These are phyloP conservation scores for Myochromella boudieri DNA, from an alignment of 768 basidiomycete species.

Conservation along the genomic window DNA sequence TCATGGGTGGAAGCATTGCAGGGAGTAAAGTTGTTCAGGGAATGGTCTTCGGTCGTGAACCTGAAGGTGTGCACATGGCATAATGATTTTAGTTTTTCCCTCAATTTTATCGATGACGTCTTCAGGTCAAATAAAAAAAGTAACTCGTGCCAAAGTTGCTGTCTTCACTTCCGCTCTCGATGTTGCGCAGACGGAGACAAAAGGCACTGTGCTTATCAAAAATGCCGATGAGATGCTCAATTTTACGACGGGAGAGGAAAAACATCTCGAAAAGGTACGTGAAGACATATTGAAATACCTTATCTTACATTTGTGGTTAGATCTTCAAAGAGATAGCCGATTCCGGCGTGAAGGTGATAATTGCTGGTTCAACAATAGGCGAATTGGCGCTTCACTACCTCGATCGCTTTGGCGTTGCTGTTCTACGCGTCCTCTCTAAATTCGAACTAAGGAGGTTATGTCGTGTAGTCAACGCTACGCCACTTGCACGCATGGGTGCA, in stretches of 20 bases:
- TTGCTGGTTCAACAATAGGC: slow-evolving; percentile 90
- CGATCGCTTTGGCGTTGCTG: slow-evolving; percentile 89
- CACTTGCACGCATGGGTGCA: slow-evolving; percentile 92
- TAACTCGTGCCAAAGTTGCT: slow-evolving; percentile 85
- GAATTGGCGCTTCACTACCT: slow-evolving; percentile 98
- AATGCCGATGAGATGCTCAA: slow-evolving; percentile 96
- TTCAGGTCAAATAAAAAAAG: slow-evolving; percentile 80
- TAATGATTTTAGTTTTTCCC: background rate
- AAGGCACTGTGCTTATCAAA: slow-evolving; percentile 95
- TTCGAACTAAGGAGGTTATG: slow-evolving; percentile 94
- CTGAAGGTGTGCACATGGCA: slow-evolving; percentile 66
- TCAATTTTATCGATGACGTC: background rate
- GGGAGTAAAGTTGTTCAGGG: slow-evolving; percentile 89
- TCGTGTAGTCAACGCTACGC: slow-evolving; percentile 94
- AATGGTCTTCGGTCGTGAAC: slow-evolving; percentile 97
- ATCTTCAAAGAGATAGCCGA: slow-evolving; percentile 97
- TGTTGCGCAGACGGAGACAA: slow-evolving; percentile 96
- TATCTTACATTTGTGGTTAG: slow-evolving; percentile 38
- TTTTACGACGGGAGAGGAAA: slow-evolving; percentile 94
- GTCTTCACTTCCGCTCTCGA: slow-evolving; percentile 94
- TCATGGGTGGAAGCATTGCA: slow-evolving; percentile 90
- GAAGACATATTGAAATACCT: slow-evolving; percentile 3
- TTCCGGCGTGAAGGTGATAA: slow-evolving; percentile 89
- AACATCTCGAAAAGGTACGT: slow-evolving; percentile 86
- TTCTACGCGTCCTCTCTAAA: slow-evolving; percentile 96